Evolutionary conservation across 192 early-diverging fungal species (phyloP).

Genomic region (Powellomyces hirtus): DNA sequence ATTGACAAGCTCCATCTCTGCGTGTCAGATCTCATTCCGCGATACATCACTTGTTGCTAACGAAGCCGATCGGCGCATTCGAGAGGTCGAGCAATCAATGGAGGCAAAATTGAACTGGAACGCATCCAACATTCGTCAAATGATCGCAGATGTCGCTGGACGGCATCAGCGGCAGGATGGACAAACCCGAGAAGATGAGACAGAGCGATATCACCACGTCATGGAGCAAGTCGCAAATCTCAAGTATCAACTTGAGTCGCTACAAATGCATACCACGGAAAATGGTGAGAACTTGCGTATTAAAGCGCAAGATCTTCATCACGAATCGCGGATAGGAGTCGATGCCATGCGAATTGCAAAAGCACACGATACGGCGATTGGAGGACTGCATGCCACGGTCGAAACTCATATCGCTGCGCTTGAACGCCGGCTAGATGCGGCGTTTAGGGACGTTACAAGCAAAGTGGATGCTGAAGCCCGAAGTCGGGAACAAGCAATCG

Average conservation of each 20-base stretch:
- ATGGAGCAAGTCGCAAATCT: slow-evolving; percentile 33
- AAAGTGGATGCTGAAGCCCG: slow-evolving; percentile 36
- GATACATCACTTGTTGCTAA: slow-evolving; percentile 12
- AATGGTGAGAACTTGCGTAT: slow-evolving; percentile 27
- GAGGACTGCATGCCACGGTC: slow-evolving; percentile 21
- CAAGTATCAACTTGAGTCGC: slow-evolving; percentile 36
- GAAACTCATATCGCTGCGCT: slow-evolving; percentile 18
- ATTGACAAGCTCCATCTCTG: slow-evolving; percentile 9
- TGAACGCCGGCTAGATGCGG: slow-evolving; percentile 23
- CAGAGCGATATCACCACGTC: slow-evolving; percentile 4
- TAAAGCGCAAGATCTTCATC: slow-evolving; percentile 29
- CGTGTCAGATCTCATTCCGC: slow-evolving; percentile 1
- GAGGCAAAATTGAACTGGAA: slow-evolving; percentile 5
- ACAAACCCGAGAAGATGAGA: slow-evolving; percentile 25
- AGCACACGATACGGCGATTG: slow-evolving; percentile 40
- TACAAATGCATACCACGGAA: slow-evolving; percentile 22
- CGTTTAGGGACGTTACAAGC: slow-evolving; percentile 23
- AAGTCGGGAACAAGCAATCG: slow-evolving; percentile 28
- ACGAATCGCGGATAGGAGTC: slow-evolving; percentile 26
- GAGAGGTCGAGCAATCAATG: slow-evolving; percentile 20
- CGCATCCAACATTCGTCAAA: slow-evolving; percentile 18
- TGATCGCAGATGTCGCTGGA: slow-evolving; percentile 31
- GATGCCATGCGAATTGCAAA: slow-evolving; percentile 35
- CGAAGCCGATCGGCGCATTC: slow-evolving; percentile 25
- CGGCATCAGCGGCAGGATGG: slow-evolving; percentile 22